phyloP scores from a whole-genome alignment of 139 green algal genomes.

The Yamagishiella unicocca region DNA sequence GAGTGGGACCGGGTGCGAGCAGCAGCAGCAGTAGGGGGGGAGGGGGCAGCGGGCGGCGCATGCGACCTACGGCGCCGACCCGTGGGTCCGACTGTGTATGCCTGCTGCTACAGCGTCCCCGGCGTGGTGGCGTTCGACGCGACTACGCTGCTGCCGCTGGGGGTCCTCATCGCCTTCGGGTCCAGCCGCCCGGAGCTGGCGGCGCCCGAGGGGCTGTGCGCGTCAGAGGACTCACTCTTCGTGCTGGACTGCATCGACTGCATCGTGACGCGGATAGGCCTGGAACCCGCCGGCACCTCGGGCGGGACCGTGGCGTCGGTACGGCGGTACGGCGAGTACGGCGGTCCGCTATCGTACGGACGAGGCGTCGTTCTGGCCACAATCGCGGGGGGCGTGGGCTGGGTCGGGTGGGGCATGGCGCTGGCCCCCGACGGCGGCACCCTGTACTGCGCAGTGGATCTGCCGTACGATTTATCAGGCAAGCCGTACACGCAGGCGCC shows the following conservation, averaged over 20 bases:
- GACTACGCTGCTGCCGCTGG: constrained; percentile 26
- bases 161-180: not conserved
- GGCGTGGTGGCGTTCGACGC: constrained; percentile 18
- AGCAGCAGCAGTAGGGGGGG: not conserved
- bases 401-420: constrained; percentile 9
- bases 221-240: not conserved
- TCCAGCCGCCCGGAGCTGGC: not conserved
- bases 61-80: not conserved
- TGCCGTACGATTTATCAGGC: not conserved
- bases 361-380: not conserved
- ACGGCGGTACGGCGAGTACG: not conserved
- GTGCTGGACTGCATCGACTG: not conserved
- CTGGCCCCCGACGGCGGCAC: not conserved
- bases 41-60: not conserved
- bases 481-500: not conserved
- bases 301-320: not conserved
- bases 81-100: constrained; percentile 12
- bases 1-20: not conserved
- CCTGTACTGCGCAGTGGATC: constrained; percentile 1
- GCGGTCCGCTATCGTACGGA: not conserved
- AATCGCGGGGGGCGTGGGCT: not conserved
- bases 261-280: not conserved
- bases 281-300: not conserved
- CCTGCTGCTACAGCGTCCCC: constrained; percentile 15
- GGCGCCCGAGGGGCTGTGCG: constrained; percentile 4